Evolutionary conservation across 2,329 filamentous ascomycete genomes (phyloP), one percentile per base, ranked within the genome.

Genomic region (Ceratocystis diversiconidia): DNA sequence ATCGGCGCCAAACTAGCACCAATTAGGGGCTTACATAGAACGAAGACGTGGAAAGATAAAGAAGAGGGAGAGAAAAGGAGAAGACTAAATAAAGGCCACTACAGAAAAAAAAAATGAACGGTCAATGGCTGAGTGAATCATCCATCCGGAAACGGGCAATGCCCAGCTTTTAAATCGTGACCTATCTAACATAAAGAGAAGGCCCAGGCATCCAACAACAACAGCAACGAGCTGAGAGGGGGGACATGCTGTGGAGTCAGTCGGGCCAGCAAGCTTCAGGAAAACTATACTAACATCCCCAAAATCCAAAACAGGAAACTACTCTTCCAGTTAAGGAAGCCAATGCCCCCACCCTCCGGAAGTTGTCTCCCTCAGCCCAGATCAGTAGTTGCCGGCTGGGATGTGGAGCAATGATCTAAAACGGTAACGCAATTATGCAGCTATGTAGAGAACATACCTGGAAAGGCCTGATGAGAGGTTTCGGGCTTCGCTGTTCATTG

Each of bases 101-200:
- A 61, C 44, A 60, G 62, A 48, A 66, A 61, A 64, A 66, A 62
- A 66, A 44, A 67, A 64, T 52, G 22, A 52, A 50, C 46, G n/a
- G 7, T 22, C 46, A 50, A 8, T 50, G 7, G 6, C 46, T 25
- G 19, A 25, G 48, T 25, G 1, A 52, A 41, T 12, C 2, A 28
- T n/a, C 19, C 8, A 4, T 32, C 25, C 52, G 52, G 52, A 59
- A 59, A 32, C 28, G 52, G 52, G 22, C 52, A 25, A 59, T 12
- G 28, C n/a, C 52, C 12, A 59, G 52, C 52, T 32, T 59, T 59
- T 59, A 59, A 59, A 32, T 59, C 52, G 15, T 36, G 12, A 25
- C 25, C 25, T 17, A 30, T 30, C 7, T 1, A 30, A 32, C 52
- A 57, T 10, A 30, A 28, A 30, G 25, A n/a, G 52, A 57, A 57